phyloP scores from a whole-genome alignment of 306 rosid species.

The Hippophae tibetana region DNA sequence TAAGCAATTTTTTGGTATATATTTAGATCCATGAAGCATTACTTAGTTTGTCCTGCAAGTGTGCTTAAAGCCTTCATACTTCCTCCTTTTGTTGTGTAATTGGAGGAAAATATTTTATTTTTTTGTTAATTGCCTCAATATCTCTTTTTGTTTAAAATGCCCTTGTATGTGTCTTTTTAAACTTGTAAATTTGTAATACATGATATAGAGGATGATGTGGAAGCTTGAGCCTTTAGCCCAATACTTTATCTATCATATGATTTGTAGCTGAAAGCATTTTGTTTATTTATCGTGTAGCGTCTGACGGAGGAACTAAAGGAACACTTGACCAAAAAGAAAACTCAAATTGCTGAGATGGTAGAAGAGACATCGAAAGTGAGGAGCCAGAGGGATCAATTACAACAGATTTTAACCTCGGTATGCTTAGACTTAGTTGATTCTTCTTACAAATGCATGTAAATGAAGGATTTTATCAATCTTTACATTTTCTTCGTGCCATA shows the following conservation, averaged over 20 bases:
- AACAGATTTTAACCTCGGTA: constrained; percentile 55
- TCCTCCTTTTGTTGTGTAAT: neutral
- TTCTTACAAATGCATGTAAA: constrained; percentile 7
- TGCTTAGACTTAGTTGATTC: constrained; percentile 18
- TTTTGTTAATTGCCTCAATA: neutral
- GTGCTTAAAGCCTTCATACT: neutral
- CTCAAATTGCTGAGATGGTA: constrained; percentile 49
- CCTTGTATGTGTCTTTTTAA: neutral
- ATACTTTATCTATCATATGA: neutral
- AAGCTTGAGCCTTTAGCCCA: constrained; percentile 2
- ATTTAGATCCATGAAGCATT: too few species aligned
- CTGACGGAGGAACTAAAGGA: constrained; percentile 39
- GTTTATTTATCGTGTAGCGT: constrained; percentile 29
- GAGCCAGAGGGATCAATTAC: constrained; percentile 52
- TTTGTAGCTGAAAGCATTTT: neutral
- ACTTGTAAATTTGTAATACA: neutral
- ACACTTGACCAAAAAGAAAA: constrained; percentile 35
- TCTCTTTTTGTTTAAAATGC: neutral
- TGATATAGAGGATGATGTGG: constrained; percentile 7
- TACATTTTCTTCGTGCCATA: neutral
- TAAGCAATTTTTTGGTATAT: too few species aligned
- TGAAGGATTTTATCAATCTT: constrained; percentile 7
- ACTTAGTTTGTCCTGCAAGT: too few species aligned
- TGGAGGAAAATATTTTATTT: neutral
- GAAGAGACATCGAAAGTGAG: constrained; percentile 56